Conservation (phyloP, 2,329 filamentous ascomycete genomes). For the Diaporthe citrichinensis region DNA sequence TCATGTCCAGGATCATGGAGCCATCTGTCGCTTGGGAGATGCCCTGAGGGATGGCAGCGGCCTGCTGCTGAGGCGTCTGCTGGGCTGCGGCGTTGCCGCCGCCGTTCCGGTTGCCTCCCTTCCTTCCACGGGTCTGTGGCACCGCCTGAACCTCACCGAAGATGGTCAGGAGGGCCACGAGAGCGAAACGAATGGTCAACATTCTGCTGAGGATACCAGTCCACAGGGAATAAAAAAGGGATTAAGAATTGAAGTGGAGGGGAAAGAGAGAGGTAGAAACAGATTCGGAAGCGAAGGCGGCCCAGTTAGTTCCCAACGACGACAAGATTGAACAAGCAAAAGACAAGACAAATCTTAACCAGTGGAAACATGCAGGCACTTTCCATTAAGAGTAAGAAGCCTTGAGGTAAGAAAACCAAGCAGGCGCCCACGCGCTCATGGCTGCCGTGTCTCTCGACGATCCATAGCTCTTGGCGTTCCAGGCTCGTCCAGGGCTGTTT, state of each 20-base stretch:
- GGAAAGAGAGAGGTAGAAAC: constrained; percentile 27
- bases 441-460: constrained; percentile 8
- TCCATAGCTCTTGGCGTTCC: constrained; percentile 36
- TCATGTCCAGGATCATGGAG: constrained; percentile 68
- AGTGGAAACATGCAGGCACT: constrained; percentile 9
- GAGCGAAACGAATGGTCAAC: constrained; percentile 44
- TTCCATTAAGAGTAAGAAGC: constrained; percentile 33
- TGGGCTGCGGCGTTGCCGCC: constrained; percentile 13
- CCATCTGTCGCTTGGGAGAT: constrained; percentile 65
- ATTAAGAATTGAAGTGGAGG: constrained; percentile 31
- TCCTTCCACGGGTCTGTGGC: constrained; percentile 33
- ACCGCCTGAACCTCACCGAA: constrained; percentile 39
- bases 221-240: constrained; percentile 20
- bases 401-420: not conserved
- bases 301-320: constrained; percentile 30
- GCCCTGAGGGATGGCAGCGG: constrained; percentile 51
- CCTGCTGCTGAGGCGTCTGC: constrained; percentile 49
- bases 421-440: not conserved
- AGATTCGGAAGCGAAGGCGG: constrained; percentile 12
- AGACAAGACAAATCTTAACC: not conserved
- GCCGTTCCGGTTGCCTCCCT: constrained; percentile 37
- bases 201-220: constrained; percentile 41
- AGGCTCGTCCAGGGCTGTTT: constrained; percentile 28
- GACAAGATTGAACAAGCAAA: constrained; percentile 16
- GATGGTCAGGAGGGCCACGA: constrained; percentile 41